Evolutionary conservation across 306 rosid species (phyloP).

Genomic region (Chamaecrista fasciculata): DNA sequence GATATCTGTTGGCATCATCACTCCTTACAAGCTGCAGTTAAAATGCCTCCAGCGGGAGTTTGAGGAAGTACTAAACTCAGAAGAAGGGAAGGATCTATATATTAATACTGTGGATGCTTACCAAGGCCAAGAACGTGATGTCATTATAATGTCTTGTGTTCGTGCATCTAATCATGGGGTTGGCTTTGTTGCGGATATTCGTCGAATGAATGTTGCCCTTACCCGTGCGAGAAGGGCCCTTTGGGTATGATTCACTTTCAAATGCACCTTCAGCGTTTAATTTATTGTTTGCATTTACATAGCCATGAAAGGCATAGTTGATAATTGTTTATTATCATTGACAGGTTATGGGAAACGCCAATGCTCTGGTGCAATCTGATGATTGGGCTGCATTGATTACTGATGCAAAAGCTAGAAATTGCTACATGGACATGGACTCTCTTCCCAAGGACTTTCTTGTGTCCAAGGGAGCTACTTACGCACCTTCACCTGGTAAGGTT

Average conservation of each 20-base stretch:
- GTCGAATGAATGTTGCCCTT: conserved; percentile 96
- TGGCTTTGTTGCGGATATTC: conserved; percentile 93
- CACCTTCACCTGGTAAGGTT: conserved; percentile 60
- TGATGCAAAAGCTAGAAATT: conserved; percentile 77
- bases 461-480: conserved; percentile 52
- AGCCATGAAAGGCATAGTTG: neutral
- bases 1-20: conserved; percentile 84
- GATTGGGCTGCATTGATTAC: conserved; percentile 88
- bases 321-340: conserved; percentile 24
- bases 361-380: conserved; percentile 73
- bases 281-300: neutral
- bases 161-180: conserved; percentile 92
- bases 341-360: conserved; percentile 97
- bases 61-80: conserved; percentile 80
- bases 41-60: conserved; percentile 97
- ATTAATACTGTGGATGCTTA: conserved; percentile 96
- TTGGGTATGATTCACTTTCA: conserved; percentile 58
- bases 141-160: conserved; percentile 96
- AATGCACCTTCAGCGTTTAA: neutral
- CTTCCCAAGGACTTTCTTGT: conserved; percentile 80
- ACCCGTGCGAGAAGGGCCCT: conserved; percentile 97
- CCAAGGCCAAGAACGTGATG: conserved; percentile 98
- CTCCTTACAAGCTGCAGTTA: conserved; percentile 94
- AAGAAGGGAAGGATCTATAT: conserved; percentile 89
- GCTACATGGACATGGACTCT: conserved; percentile 87